Evolutionary conservation across 176 grass and related monocot species (phyloP), one percentile per base, ranked within the genome.

Genomic region (Zoysia pacifica): DNA sequence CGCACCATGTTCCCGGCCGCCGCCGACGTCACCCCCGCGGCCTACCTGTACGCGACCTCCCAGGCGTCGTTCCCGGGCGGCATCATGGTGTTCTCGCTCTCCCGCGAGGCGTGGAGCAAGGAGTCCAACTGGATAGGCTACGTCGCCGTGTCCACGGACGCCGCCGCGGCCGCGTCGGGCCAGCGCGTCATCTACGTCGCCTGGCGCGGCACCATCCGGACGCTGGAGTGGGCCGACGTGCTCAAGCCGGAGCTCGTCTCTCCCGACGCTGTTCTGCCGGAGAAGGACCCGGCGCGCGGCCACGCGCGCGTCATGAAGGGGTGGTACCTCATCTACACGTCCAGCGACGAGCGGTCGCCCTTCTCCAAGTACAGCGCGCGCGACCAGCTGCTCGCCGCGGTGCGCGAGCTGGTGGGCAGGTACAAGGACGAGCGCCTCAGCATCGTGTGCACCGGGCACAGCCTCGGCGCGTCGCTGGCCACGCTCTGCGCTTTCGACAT

Each of bases 91-190:
- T 87, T 83, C 74, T 94, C 94, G 9, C 53, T 81, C 69, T 88
- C 91, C 47, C 73, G 84, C 5, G 91, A 92, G 66, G 91, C 91
- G 3, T 97, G 94, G 94, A 97, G 90, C 87, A 94, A 89, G 85
- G 89, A 94, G 85, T 94, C 91, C 38, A 97, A 97, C 74, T 97
- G 94, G 94, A 89, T 97, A 0, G 91, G 94, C 55, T 94, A 94
- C 65, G 87, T 97, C 15, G 70, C 89, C 35, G 88, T 94, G 37
- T 94, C 91, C 2, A 82, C 76, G n/a, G 88, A 88, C 83, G 74
- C 74, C 73, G 87, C 87, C 44, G 85, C 61, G 7, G 78, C 83
- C 14, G 86, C 87, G 46, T 43, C 87, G 55, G 83, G 92, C 38
- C 87, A 74, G 12, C 95, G 95, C 48, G 91, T 94, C 55, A 94